Evolutionary conservation across 768 basidiomycete genomes (phyloP).

Genomic region (Agrocybe pediades): DNA sequence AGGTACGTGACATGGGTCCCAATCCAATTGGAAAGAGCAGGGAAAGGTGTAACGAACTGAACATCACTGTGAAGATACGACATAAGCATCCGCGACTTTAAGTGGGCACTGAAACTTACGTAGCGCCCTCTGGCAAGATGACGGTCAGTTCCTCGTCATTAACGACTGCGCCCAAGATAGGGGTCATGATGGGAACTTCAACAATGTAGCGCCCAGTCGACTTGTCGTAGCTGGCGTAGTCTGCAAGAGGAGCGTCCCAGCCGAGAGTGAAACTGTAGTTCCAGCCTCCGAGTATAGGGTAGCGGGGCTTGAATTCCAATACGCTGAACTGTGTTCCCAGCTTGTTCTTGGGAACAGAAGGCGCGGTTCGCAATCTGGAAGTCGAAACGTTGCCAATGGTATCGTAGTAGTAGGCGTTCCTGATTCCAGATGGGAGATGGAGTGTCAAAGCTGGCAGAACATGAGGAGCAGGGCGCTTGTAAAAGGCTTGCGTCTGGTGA

Average conservation of each 20-base stretch:
- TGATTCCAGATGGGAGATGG: constrained; percentile 81
- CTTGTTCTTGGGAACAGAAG: constrained; percentile 60
- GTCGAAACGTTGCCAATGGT: constrained; percentile 96
- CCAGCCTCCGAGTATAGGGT: constrained; percentile 95
- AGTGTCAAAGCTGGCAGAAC: constrained; percentile 74
- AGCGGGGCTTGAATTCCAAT: constrained; percentile 86
- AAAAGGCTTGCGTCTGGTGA: constrained; percentile 77
- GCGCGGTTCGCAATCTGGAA: constrained; percentile 74
- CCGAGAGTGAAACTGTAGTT: constrained; percentile 95
- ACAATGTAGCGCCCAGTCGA: constrained; percentile 68
- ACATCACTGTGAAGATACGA: constrained; percentile 59
- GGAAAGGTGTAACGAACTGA: constrained; percentile 76
- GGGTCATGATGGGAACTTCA: constrained; percentile 84
- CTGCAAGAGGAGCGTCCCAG: constrained; percentile 85
- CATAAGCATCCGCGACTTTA: constrained; percentile 3
- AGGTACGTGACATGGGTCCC: constrained; percentile 86
- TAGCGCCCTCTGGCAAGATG: constrained; percentile 93
- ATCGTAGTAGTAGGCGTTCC: constrained; percentile 88
- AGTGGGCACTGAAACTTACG: constrained; percentile 51
- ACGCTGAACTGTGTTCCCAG: constrained; percentile 58
- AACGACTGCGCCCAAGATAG: constrained; percentile 77
- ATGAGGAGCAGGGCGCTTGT: constrained; percentile 66
- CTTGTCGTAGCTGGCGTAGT: constrained; percentile 67
- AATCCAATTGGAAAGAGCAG: constrained; percentile 58
- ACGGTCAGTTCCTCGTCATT: constrained; percentile 79